Conservation (phyloP, 352 stramenopile species). For the Phytophthora megakarya region DNA sequence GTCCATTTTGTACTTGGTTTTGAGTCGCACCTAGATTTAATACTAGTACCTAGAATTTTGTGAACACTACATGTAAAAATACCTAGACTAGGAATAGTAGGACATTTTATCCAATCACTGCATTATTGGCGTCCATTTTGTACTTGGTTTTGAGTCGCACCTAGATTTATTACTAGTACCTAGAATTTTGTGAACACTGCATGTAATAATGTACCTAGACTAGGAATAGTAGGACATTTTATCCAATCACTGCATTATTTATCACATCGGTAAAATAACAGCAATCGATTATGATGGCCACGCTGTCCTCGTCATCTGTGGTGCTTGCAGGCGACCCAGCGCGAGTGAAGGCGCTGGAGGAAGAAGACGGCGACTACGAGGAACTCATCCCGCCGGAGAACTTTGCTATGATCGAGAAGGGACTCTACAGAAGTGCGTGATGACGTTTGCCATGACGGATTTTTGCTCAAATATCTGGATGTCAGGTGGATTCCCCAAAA, state of each 20-base stretch:
- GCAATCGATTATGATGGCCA: slow-evolving; percentile 31
- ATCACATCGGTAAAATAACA: no score
- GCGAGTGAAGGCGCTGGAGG: slow-evolving; percentile 52
- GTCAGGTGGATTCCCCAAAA: slow-evolving; percentile 84
- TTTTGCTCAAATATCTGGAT: neutral
- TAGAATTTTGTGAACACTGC: no score
- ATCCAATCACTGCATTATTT: slow-evolving; percentile 3
- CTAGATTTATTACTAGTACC: no score
- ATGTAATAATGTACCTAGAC: no score
- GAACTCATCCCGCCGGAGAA: slow-evolving; percentile 89
- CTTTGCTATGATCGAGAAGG: slow-evolving; percentile 89
- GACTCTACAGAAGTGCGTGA: slow-evolving; percentile 76
- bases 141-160: no score
- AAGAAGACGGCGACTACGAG: slow-evolving; percentile 76
- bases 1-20: slow-evolving; percentile 1
- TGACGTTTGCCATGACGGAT: neutral
- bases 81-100: no score
- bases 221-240: no score
- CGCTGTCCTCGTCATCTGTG: slow-evolving; percentile 23
- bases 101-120: slow-evolving; percentile 12
- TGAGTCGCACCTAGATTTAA: no score
- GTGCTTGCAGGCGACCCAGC: slow-evolving; percentile 22
- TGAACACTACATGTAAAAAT: no score
- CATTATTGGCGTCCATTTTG: neutral
- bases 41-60: no score